These are phyloP conservation scores for Leccinum pachyderme DNA, from an alignment of 1,284 basidiomycete species.

Conservation along the genomic window DNA sequence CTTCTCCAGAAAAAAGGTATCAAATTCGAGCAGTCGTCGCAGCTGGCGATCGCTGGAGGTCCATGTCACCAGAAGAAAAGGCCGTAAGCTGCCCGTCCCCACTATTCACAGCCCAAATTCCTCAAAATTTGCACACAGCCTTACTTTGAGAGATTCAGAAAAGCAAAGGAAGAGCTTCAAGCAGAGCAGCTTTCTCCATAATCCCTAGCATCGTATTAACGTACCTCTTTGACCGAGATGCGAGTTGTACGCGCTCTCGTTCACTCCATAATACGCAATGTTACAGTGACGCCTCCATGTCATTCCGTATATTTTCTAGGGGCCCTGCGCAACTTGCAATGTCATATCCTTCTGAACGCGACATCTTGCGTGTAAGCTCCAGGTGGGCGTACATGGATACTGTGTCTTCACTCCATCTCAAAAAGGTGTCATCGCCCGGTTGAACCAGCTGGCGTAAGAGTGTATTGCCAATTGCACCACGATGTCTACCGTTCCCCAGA, in stretches of 20 bases:
- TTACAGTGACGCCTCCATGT: conserved; percentile 8
- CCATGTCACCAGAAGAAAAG: conserved; percentile 30
- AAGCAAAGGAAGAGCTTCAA: conserved; percentile 18
- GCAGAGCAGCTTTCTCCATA: conserved; percentile 4
- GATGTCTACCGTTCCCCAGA: too few relatives aligned
- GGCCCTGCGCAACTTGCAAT: too few relatives aligned
- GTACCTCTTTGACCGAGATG: conserved; percentile 28
- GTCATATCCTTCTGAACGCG: too few relatives aligned
- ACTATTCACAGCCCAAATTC: neutral
- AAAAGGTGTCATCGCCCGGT: too few relatives aligned
- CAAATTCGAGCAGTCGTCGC: conserved; percentile 3
- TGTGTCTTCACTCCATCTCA: too few relatives aligned
- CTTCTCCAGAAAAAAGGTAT: neutral
- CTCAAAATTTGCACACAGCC: conserved; percentile 18
- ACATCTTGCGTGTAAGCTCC: too few relatives aligned
- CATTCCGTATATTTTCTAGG: too few relatives aligned
- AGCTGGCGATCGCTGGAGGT: conserved; percentile 28
- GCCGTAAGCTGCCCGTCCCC: conserved; percentile 13
- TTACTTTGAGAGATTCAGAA: conserved; percentile 19
- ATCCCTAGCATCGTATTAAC: conserved; percentile 37
- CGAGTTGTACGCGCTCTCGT: conserved; percentile 4
- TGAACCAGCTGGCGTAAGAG: too few relatives aligned
- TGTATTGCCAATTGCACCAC: too few relatives aligned
- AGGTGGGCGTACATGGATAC: too few relatives aligned
- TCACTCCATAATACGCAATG: conserved; percentile 3